Evolutionary conservation across 257 asterid genomes (phyloP).

Genomic region (Penstemon davidsonii): DNA sequence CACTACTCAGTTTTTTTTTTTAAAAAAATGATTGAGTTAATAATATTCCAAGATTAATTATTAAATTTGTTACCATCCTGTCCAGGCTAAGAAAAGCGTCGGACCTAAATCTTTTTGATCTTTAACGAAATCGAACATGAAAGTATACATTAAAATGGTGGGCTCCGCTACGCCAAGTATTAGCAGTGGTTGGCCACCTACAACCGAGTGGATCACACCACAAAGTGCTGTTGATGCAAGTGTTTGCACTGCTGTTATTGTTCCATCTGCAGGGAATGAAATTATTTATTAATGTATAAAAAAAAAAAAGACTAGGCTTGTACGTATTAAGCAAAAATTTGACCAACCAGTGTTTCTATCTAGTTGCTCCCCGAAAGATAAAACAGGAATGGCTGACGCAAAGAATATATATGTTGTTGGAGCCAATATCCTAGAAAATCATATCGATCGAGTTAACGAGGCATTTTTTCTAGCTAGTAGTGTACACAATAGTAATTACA

Average conservation of each 20-base stretch:
- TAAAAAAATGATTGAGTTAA: slow-evolving; percentile 20
- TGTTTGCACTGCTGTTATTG: slow-evolving; percentile 92
- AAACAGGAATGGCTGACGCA: slow-evolving; percentile 96
- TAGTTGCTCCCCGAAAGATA: slow-evolving; percentile 94
- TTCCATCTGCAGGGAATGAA: slow-evolving; percentile 59
- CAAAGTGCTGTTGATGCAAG: slow-evolving; percentile 94
- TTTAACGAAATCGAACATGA: slow-evolving; percentile 87
- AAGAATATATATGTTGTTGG: slow-evolving; percentile 97
- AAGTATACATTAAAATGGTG: slow-evolving; percentile 94
- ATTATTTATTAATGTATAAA: neutral
- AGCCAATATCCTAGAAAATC: slow-evolving; percentile 73
- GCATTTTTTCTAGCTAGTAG: slow-evolving; percentile 34
- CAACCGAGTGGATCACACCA: slow-evolving; percentile 82
- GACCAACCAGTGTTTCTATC: slow-evolving; percentile 75
- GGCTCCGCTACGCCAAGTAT: slow-evolving; percentile 99
- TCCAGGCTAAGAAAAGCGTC: slow-evolving; percentile 80
- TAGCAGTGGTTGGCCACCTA: slow-evolving; percentile 95
- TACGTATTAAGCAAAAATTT: neutral
- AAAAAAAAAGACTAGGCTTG: neutral
- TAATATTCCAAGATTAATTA: neutral
- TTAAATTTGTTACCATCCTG: slow-evolving; percentile 71
- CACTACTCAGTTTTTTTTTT: slow-evolving; percentile 23
- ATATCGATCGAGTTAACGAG: slow-evolving; percentile 9
- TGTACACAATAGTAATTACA: neutral
- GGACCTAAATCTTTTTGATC: slow-evolving; percentile 81